Evolutionary conservation across 2,329 filamentous ascomycete genomes (phyloP), one percentile per base, ranked within the genome.

Genomic region (Sphaerulina populicola): DNA sequence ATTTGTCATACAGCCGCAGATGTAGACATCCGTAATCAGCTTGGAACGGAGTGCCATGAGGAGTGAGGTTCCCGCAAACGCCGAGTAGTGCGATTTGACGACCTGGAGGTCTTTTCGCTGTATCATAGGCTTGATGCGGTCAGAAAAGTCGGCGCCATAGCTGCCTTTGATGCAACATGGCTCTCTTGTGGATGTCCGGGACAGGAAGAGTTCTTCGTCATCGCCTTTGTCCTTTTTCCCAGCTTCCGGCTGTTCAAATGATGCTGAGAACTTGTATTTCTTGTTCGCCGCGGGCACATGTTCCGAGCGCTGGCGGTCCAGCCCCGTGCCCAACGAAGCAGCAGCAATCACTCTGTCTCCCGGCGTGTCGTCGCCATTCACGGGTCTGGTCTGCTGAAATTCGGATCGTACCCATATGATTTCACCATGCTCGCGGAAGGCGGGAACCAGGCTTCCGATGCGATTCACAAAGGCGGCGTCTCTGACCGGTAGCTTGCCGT

Each of bases 1-100:
- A 62, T 97, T 96, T 39, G 85, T 87, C 44, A 94, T 77, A 40
- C 86, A 85, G 18, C 93, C 93, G 63, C 87, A 94, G 21, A 97
- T 79, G 68, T 86, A 96, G 10, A 98, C 74, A 62, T 96, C 86
- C 2, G 89, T 95, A 52, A 94, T 81, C 59, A 96, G 83, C 57
- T 83, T 86, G n/a, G 82, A 82, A n/a, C 90, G 81, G 41, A 97
- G 72, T n/a, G 81, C 76, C 44, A 85, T 76, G 6, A 97, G 76
- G 12, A 97, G 74, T 44, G 79, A 77, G 0, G 84, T 87, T 7
- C 80, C 81, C 47, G 82, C 79, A 64, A 97, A 90, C 11, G 90
- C 90, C 3, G 93, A 97, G 68, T 97, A 97, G 60, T 88, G 80
- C 4, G 81, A 81, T 68, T 95, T 97, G 47, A 76, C 71, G 41